phyloP scores from a whole-genome alignment of 495 filamentous ascomycete genomes.

The Emericellopsis terricola region DNA sequence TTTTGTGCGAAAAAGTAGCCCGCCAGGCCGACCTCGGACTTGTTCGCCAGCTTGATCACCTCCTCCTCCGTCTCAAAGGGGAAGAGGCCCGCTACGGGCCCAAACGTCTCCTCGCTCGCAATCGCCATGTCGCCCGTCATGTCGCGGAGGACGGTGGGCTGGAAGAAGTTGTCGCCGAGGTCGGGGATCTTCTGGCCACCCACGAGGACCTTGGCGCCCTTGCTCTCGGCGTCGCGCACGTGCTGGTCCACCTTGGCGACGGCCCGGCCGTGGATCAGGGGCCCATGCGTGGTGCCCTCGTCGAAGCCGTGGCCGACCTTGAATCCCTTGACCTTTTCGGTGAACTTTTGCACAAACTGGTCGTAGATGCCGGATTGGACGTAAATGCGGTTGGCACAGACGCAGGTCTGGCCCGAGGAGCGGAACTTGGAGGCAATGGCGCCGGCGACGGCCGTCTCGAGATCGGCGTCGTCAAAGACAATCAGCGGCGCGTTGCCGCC shows the following conservation, averaged over 20 bases:
- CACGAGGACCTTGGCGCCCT: constrained; percentile 52
- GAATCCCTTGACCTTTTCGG: constrained; percentile 57
- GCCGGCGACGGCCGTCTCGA: constrained; percentile 58
- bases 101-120: constrained; percentile 72
- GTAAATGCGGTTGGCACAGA: constrained; percentile 77
- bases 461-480: constrained; percentile 78
- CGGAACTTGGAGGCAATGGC: constrained; percentile 71
- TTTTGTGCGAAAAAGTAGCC: constrained; percentile 79
- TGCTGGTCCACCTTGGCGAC: constrained; percentile 61
- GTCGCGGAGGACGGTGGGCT: constrained; percentile 64
- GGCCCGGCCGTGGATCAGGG: constrained; percentile 63
- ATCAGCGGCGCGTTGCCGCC: constrained; percentile 90
- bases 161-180: constrained; percentile 58
- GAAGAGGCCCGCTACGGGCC: constrained; percentile 72
- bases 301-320: constrained; percentile 63
- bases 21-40: constrained; percentile 60
- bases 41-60: constrained; percentile 63
- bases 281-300: constrained; percentile 56
- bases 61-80: constrained; percentile 69
- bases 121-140: constrained; percentile 69
- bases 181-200: constrained; percentile 51
- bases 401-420: constrained; percentile 76
- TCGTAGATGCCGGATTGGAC: constrained; percentile 68
- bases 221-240: constrained; percentile 54
- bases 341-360: constrained; percentile 50